Conservation (phyloP, 257 asterid species). For the Nicotiana otophora region DNA sequence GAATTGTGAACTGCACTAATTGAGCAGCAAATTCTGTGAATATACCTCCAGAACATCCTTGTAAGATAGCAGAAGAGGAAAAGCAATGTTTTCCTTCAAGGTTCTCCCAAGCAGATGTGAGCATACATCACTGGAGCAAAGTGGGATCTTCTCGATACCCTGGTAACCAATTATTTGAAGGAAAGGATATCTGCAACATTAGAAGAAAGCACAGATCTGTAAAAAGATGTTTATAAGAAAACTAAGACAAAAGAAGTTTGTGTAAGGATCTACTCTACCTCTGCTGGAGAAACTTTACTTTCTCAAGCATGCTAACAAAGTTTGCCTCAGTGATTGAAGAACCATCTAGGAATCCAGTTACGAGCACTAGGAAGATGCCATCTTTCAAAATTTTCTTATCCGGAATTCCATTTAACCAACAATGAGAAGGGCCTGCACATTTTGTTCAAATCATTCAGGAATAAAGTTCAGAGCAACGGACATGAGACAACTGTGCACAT, state of each 20-base stretch:
- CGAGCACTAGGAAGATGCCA: slow-evolving; percentile 45
- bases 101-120: slow-evolving; percentile 40
- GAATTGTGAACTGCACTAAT: not conserved
- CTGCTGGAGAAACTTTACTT: slow-evolving; percentile 64
- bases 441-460: slow-evolving; percentile 13
- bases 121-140: slow-evolving; percentile 30
- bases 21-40: not conserved
- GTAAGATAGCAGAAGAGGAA: slow-evolving; percentile 63
- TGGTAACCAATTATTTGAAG: slow-evolving; percentile 70
- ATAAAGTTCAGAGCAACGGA: not conserved
- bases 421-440: slow-evolving; percentile 59
- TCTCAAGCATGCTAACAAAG: slow-evolving; percentile 42
- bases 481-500: not conserved
- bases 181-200: slow-evolving; percentile 59
- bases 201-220: slow-evolving; percentile 52
- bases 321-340: slow-evolving; percentile 32
- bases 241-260: slow-evolving; percentile 8
- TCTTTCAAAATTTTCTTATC: slow-evolving; percentile 38
- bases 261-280: slow-evolving; percentile 39
- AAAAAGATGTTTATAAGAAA: slow-evolving; percentile 22
- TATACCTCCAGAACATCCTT: slow-evolving; percentile 55
- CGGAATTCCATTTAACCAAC: slow-evolving; percentile 56
- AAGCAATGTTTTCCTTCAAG: slow-evolving; percentile 52
- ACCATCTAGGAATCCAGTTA: slow-evolving; percentile 40
- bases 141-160: slow-evolving; percentile 32